Conservation (phyloP, 2,329 filamentous ascomycete genomes). For the Tolypocladium ophioglossoides region DNA sequence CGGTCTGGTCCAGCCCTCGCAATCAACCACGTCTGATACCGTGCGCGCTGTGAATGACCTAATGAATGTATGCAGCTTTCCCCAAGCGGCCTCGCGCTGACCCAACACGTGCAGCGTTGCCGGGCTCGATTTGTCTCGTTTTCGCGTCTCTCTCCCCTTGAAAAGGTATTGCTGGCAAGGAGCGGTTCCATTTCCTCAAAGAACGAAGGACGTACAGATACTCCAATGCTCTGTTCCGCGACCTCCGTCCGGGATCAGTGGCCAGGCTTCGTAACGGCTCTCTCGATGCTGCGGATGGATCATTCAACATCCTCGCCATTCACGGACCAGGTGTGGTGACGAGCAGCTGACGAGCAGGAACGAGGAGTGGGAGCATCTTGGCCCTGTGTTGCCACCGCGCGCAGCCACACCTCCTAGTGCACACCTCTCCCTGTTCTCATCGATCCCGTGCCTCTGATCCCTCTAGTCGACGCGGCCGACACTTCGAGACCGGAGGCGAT, state of each 20-base stretch:
- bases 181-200: background rate
- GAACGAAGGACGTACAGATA: background rate
- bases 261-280: background rate
- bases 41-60: background rate
- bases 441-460: background rate
- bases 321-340: background rate
- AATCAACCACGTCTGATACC: no score
- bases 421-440: background rate
- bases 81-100: background rate
- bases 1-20: background rate
- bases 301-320: background rate
- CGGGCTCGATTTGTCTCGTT: background rate
- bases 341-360: background rate
- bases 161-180: background rate
- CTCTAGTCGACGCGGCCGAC: background rate
- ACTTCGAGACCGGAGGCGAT: background rate
- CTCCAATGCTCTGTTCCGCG: background rate
- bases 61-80: background rate
- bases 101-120: background rate
- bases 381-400: constrained; percentile 4
- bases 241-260: background rate
- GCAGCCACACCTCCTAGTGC: constrained; percentile 3
- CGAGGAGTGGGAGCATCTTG: background rate
- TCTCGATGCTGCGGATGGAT: background rate
- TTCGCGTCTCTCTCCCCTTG: background rate